These are phyloP conservation scores for Colletotrichum scovillei DNA, from an alignment of 2,329 filamentous ascomycete genomes.

Conservation along the genomic window DNA sequence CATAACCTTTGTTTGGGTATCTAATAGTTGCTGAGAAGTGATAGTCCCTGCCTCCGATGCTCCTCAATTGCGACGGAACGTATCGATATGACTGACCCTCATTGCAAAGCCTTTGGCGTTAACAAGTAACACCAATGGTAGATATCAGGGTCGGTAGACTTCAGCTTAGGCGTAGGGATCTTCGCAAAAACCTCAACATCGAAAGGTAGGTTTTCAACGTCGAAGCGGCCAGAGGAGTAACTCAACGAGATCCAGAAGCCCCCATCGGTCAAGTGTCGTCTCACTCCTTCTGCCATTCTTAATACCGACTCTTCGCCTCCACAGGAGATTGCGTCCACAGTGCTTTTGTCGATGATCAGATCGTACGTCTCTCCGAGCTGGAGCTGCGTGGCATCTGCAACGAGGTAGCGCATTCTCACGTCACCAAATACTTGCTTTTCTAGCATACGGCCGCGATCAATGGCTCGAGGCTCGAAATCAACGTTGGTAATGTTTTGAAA, in stretches of 20 bases:
- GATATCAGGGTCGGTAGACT: constrained; percentile 57
- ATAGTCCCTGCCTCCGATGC: neutral
- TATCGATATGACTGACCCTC: neutral
- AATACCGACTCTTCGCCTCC: constrained; percentile 51
- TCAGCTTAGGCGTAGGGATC: constrained; percentile 54
- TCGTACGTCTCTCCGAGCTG: constrained; percentile 45
- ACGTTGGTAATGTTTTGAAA: constrained; percentile 58
- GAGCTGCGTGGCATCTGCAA: constrained; percentile 58
- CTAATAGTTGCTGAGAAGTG: neutral
- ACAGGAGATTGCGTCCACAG: constrained; percentile 60
- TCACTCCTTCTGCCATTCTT: constrained; percentile 52
- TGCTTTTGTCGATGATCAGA: constrained; percentile 62
- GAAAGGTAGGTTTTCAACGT: constrained; percentile 51
- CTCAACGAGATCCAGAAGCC: constrained; percentile 61
- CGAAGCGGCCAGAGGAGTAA: constrained; percentile 56
- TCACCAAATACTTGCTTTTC: constrained; percentile 56
- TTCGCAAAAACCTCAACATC: constrained; percentile 54
- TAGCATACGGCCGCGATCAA: constrained; percentile 53
- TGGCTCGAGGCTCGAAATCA: constrained; percentile 62
- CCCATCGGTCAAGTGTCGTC: constrained; percentile 45
- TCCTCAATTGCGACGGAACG: neutral
- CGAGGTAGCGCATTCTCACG: constrained; percentile 54
- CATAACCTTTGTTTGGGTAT: neutral
- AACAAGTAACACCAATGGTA: constrained; percentile 59
- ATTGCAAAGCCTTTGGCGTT: constrained; percentile 40